Percentiles rank a stretch among this genome's conserved stretches.
Evolutionary conservation across 75 land plant species (phyloP).

Genomic region (Adiantum capillusveneris): DNA sequence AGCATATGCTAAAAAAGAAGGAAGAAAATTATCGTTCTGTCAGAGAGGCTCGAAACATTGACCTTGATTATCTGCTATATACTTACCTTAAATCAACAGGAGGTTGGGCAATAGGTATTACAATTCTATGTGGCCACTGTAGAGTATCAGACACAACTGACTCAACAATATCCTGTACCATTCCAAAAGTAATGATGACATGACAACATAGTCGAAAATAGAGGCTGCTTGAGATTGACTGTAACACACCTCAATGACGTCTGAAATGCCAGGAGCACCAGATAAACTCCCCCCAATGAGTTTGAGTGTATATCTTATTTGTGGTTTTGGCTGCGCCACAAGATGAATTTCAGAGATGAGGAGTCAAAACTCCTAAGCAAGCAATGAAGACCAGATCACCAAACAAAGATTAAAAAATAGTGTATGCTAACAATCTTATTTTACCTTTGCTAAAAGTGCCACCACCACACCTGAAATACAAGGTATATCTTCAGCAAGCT

Average conservation of each 20-base stretch:
- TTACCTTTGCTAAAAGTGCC: conserved; percentile 87
- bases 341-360: not conserved
- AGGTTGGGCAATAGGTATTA: conserved; percentile 75
- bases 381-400: too few species aligned
- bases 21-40: too few species aligned
- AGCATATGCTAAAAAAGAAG: not conserved
- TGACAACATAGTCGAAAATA: not conserved
- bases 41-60: too few species aligned
- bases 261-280: conserved; percentile 85
- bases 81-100: conserved; percentile 92
- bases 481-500: conserved; percentile 95
- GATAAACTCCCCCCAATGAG: conserved; percentile 95
- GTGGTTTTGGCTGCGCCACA: conserved; percentile 72
- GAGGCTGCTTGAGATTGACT: too few species aligned
- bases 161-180: conserved; percentile 62
- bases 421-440: not conserved
- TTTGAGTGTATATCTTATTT: conserved; percentile 77
- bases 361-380: too few species aligned
- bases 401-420: not conserved
- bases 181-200: not conserved
- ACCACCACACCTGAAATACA: conserved; percentile 98
- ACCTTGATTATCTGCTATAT: too few species aligned
- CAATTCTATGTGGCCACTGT: conserved; percentile 97
- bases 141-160: conserved; percentile 60
- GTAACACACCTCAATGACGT: conserved; percentile 83